Percentiles rank a stretch among this genome's conserved stretches.
These are phyloP conservation scores for Suhomyces ambrosiae DNA, from an alignment of 1,139 yeast genomes.

Conservation along the genomic window DNA sequence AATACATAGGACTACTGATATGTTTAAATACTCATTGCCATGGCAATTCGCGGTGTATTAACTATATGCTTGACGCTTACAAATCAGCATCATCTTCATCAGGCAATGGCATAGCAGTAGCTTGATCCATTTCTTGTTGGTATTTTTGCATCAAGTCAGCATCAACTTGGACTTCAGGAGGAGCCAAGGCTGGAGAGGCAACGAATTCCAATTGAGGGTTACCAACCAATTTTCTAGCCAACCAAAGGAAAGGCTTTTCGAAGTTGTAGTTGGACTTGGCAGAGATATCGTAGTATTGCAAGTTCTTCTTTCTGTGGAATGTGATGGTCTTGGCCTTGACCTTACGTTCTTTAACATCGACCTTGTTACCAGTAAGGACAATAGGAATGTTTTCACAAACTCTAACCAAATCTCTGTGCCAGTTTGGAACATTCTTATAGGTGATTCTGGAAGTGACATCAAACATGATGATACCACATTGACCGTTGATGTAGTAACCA, in stretches of 20 bases:
- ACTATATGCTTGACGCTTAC: slow-evolving; percentile 41
- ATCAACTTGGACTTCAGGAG: slow-evolving; percentile 98
- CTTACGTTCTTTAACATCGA: slow-evolving; percentile 99
- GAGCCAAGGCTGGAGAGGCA: slow-evolving; percentile 99
- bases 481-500: slow-evolving; percentile 99
- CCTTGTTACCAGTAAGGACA: slow-evolving; percentile 99
- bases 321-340: slow-evolving; percentile 99
- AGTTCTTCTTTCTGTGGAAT: slow-evolving; percentile 99
- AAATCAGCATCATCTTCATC: slow-evolving; percentile 99
- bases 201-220: slow-evolving; percentile 98
- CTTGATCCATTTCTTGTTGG: slow-evolving; percentile 99
- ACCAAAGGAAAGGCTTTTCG: slow-evolving; percentile 99
- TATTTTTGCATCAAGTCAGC: slow-evolving; percentile 95
- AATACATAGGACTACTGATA: no score
- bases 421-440: slow-evolving; percentile 99
- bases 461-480: slow-evolving; percentile 99
- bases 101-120: slow-evolving; percentile 98
- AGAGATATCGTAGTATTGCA: slow-evolving; percentile 98
- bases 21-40: no score
- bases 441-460: slow-evolving; percentile 99
- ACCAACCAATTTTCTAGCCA: slow-evolving; percentile 98
- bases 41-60: no score
- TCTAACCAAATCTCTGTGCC: slow-evolving; percentile 99
- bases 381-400: slow-evolving; percentile 99
- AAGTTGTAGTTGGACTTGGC: slow-evolving; percentile 99